These are phyloP conservation scores for Hura crepitans DNA, from an alignment of 441 rosid species.

Conservation along the genomic window DNA sequence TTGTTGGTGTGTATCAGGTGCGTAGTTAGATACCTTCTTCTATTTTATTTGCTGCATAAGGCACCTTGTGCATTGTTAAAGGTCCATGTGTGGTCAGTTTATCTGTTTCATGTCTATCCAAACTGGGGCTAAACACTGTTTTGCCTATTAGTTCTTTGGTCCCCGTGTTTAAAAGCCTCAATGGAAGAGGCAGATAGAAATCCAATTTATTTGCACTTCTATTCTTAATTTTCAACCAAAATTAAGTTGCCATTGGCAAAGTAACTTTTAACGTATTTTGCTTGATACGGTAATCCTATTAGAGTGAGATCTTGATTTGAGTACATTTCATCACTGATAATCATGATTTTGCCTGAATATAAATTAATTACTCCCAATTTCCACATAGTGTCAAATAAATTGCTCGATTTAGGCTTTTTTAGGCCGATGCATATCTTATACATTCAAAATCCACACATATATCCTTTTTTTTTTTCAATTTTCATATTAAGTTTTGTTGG, in stretches of 20 bases:
- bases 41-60: not conserved
- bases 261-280: not conserved
- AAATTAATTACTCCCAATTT: not conserved
- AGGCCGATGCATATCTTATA: not conserved
- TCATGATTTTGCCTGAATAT: not conserved
- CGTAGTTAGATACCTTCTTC: not conserved
- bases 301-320: not conserved
- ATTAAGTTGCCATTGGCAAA: not conserved
- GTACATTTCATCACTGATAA: not conserved
- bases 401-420: slow-evolving; percentile 7
- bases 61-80: not conserved
- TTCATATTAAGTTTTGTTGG: not conserved
- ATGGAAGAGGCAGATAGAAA: slow-evolving; percentile 2
- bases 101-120: slow-evolving; percentile 1
- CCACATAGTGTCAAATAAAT: not conserved
- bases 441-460: not conserved
- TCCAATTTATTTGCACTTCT: not conserved
- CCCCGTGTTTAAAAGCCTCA: not conserved
- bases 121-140: not conserved
- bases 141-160: not conserved
- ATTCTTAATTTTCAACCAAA: not conserved
- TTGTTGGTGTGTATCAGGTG: slow-evolving; percentile 1
- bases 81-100: not conserved
- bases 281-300: not conserved
- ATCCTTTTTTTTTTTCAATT: slow-evolving; percentile 10